These are phyloP conservation scores for Rubia yunnanensis DNA, from an alignment of 257 asterid species.

Conservation along the genomic window DNA sequence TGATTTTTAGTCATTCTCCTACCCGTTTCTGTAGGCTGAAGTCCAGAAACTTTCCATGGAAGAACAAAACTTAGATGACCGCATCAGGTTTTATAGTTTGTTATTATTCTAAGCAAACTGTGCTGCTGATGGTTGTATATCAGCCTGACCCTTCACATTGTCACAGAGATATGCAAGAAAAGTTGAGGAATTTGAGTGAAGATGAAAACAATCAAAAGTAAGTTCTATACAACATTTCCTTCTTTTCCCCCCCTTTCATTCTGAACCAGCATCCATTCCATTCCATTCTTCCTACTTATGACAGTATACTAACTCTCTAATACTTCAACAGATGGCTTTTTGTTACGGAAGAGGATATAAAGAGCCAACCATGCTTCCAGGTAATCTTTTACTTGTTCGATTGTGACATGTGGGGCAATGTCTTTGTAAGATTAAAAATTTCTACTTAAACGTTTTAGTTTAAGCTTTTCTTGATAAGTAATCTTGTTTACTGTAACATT, in stretches of 20 bases:
- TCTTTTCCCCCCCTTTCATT: conserved; percentile 4
- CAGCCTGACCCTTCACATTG: conserved; percentile 25
- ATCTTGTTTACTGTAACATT: conserved; percentile 1
- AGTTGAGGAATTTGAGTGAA: conserved; percentile 67
- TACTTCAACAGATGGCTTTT: conserved; percentile 64
- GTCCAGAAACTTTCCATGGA: conserved; percentile 67
- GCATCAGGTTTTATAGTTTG: conserved; percentile 44
- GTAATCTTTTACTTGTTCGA: conserved; percentile 27
- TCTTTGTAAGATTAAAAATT: not conserved
- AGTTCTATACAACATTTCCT: conserved; percentile 13
- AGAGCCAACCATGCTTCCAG: conserved; percentile 74
- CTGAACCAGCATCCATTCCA: not conserved
- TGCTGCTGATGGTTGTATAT: conserved; percentile 13
- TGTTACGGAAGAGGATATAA: conserved; percentile 87
- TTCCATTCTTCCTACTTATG: conserved; percentile 10
- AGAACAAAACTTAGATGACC: conserved; percentile 62
- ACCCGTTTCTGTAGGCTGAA: conserved; percentile 59
- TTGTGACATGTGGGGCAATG: not conserved
- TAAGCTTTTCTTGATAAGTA: not conserved
- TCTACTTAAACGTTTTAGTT: not conserved
- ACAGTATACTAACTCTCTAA: conserved; percentile 13
- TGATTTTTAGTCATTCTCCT: conserved; percentile 13
- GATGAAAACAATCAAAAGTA: conserved; percentile 66
- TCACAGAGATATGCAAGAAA: conserved; percentile 84
- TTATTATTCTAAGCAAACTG: conserved; percentile 15